phyloP scores from a whole-genome alignment of 106 monocot genomes.

The Xerophyta viscosa region DNA sequence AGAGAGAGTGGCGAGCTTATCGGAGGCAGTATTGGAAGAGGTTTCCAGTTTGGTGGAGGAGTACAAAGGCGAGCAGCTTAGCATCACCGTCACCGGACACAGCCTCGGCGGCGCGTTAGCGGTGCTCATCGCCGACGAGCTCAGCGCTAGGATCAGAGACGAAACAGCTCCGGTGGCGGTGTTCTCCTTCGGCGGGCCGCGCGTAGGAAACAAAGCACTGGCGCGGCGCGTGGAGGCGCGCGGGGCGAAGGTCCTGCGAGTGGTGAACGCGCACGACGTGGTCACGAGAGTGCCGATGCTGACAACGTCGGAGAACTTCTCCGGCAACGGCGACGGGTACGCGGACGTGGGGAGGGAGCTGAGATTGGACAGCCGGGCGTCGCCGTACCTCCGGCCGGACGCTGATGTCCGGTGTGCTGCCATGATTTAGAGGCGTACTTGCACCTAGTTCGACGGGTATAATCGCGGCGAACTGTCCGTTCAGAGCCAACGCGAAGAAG shows the following conservation, averaged over 20 bases:
- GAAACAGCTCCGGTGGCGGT: slow-evolving; percentile 36
- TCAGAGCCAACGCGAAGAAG: slow-evolving; percentile 56
- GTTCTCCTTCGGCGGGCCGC: slow-evolving; percentile 60
- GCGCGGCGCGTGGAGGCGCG: slow-evolving; percentile 20
- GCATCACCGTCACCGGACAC: slow-evolving; percentile 71
- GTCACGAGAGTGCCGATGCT: slow-evolving; percentile 42
- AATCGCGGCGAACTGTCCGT: slow-evolving; percentile 30
- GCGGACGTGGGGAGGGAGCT: slow-evolving; percentile 58
- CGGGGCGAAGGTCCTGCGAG: slow-evolving; percentile 40
- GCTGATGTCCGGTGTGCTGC: slow-evolving; percentile 59
- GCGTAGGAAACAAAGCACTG: slow-evolving; percentile 44
- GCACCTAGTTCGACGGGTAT: slow-evolving; percentile 75
- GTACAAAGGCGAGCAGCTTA: slow-evolving; percentile 56
- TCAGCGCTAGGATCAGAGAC: slow-evolving; percentile 1
- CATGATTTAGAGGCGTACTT: slow-evolving; percentile 82
- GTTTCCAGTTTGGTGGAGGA: slow-evolving; percentile 26
- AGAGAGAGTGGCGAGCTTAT: slow-evolving; percentile 23
- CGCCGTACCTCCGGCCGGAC: slow-evolving; percentile 47
- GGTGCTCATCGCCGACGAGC: slow-evolving; percentile 45
- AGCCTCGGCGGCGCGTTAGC: slow-evolving; percentile 74
- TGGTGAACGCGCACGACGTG: slow-evolving; percentile 54
- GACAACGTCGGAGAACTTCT: neutral
- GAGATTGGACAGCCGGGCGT: slow-evolving; percentile 40
- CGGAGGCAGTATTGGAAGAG: slow-evolving; percentile 28
- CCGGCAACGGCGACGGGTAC: slow-evolving; percentile 13